A percentile compares a stretch with the other conserved stretches of the same genome.
phyloP scores from a whole-genome alignment of 2,329 filamentous ascomycete species.

The Colletotrichum brevisporum region DNA sequence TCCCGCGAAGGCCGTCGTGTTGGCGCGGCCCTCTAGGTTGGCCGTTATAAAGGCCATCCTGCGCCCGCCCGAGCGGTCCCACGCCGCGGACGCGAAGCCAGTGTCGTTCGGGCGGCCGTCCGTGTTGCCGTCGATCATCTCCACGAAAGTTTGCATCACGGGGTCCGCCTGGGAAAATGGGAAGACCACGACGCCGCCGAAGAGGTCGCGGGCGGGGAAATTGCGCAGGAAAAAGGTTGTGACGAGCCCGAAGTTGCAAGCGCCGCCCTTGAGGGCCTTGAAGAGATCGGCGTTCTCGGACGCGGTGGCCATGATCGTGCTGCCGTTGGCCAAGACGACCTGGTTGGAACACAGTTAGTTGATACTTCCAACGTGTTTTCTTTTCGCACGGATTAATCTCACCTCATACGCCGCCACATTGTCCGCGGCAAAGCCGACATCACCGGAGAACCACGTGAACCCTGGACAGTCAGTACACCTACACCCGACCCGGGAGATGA shows the following conservation, averaged over 20 bases:
- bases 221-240: conserved; percentile 49
- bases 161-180: neutral
- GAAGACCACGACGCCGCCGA: conserved; percentile 12
- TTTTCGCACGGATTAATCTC: neutral
- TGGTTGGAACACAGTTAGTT: conserved; percentile 34
- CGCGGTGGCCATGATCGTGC: conserved; percentile 54
- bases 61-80: neutral
- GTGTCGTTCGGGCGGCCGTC: conserved; percentile 1
- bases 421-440: conserved; percentile 53
- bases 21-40: conserved; percentile 2
- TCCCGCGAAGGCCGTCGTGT: neutral
- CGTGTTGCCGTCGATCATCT: conserved; percentile 19
- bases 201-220: conserved; percentile 34
- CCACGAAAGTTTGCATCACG: conserved; percentile 1
- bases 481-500: too few relatives aligned
- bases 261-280: conserved; percentile 60
- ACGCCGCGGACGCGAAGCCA: conserved; percentile 7
- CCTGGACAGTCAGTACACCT: conserved; percentile 13
- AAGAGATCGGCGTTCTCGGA: conserved; percentile 55
- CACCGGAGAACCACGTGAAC: conserved; percentile 40
- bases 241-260: conserved; percentile 58
- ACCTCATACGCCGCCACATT: conserved; percentile 48
- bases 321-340: conserved; percentile 58
- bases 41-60: conserved; percentile 6
- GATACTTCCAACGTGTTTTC: too few relatives aligned